Evolutionary conservation across 2,329 filamentous ascomycete genomes (phyloP).

Genomic region (Dactylonectria macrodidyma): DNA sequence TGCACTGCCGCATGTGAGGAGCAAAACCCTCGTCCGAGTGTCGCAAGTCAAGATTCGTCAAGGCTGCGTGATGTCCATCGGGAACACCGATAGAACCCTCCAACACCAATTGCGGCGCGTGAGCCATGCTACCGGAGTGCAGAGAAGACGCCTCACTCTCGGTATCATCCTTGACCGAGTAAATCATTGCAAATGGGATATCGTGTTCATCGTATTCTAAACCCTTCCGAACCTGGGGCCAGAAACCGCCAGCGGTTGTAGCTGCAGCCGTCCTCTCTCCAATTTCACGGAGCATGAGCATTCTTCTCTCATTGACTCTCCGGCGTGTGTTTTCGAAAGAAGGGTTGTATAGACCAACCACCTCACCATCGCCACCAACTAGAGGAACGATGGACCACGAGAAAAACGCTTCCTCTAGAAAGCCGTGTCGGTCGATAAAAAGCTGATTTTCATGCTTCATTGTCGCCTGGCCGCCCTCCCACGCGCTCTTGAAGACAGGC

Average conservation of each 20-base stretch:
- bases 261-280: slow-evolving; percentile 82
- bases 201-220: slow-evolving; percentile 83
- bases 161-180: slow-evolving; percentile 79
- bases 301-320: slow-evolving; percentile 83
- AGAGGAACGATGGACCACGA: slow-evolving; percentile 87
- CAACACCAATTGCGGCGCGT: slow-evolving; percentile 75
- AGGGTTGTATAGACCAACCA: slow-evolving; percentile 84
- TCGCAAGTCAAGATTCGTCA: slow-evolving; percentile 76
- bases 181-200: slow-evolving; percentile 82
- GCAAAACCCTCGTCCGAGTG: slow-evolving; percentile 81
- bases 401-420: slow-evolving; percentile 85
- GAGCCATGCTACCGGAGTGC: slow-evolving; percentile 75
- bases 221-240: slow-evolving; percentile 78
- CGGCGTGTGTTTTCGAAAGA: slow-evolving; percentile 86
- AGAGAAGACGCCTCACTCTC: slow-evolving; percentile 82
- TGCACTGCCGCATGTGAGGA: slow-evolving; percentile 82
- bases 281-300: slow-evolving; percentile 84
- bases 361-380: slow-evolving; percentile 80
- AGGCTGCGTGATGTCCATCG: slow-evolving; percentile 72
- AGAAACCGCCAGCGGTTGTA: slow-evolving; percentile 81
- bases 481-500: slow-evolving; percentile 77
- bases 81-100: slow-evolving; percentile 82
- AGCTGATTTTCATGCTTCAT: slow-evolving; percentile 89
- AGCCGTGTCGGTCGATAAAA: slow-evolving; percentile 79
- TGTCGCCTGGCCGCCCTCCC: slow-evolving; percentile 80